Percentiles rank a stretch among this genome's conserved stretches.
phyloP scores from a whole-genome alignment of 2,329 filamentous ascomycete species.

The Xylaria sp. region DNA sequence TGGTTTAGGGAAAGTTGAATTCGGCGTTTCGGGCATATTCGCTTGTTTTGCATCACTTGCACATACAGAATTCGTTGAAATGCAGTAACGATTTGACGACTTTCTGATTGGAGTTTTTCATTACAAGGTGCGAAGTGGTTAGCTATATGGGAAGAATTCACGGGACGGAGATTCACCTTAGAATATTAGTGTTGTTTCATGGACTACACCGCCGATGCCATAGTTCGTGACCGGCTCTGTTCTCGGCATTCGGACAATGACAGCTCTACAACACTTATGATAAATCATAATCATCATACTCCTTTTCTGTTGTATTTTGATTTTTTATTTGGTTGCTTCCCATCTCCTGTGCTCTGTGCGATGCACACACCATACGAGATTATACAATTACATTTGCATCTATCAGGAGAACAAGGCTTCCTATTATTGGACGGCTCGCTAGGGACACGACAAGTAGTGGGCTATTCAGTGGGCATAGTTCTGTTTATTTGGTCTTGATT shows the following conservation, averaged over 20 bases:
- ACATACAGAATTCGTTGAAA: constrained; percentile 40
- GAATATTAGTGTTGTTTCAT: constrained; percentile 13
- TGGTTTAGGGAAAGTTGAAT: constrained; percentile 25
- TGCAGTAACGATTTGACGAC: constrained; percentile 50
- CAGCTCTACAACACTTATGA: constrained; percentile 30
- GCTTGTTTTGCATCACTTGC: constrained; percentile 37
- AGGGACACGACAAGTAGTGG: constrained; percentile 5
- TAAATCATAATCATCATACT: constrained; percentile 22
- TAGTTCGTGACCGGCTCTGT: background rate
- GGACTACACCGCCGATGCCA: constrained; percentile 9
- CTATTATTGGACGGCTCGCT: constrained; percentile 19
- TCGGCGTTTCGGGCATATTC: constrained; percentile 41
- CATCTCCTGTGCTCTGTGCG: constrained; percentile 18
- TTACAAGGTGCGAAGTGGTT: constrained; percentile 21
- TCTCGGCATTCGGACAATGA: constrained; percentile 11
- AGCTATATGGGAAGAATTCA: constrained; percentile 5
- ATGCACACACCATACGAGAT: constrained; percentile 35
- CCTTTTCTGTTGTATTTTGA: constrained; percentile 28
- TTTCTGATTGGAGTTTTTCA: constrained; percentile 24
- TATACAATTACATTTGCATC: constrained; percentile 40
- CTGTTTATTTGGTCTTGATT: constrained; percentile 13
- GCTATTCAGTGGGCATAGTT: constrained; percentile 17
- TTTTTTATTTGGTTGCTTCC: constrained; percentile 22
- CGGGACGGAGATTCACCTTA: constrained; percentile 9
- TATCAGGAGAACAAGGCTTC: constrained; percentile 20